Conservation (phyloP, 2,329 filamentous ascomycete genomes). For the Xylaria sp. region DNA sequence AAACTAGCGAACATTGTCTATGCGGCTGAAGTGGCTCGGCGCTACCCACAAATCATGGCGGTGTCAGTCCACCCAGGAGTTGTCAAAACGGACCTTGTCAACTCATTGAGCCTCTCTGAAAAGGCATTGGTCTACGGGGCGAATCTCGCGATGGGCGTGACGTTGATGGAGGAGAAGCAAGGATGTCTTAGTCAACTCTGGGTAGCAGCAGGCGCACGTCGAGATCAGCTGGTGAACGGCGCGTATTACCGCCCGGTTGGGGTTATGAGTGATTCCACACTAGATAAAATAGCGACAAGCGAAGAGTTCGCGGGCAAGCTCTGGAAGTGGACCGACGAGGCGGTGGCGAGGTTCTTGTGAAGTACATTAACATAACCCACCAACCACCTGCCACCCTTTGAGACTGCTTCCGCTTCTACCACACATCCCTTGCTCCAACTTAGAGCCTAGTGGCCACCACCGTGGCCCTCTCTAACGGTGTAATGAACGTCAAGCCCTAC, state of each 20-base stretch:
- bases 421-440: no score
- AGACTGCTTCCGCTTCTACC: no score
- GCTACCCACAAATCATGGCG: constrained; percentile 34
- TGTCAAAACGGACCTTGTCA: constrained; percentile 37
- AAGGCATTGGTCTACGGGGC: constrained; percentile 28
- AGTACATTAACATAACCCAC: no score
- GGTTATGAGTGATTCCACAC: constrained; percentile 28
- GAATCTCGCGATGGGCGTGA: constrained; percentile 23
- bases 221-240: constrained; percentile 40
- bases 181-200: constrained; percentile 50
- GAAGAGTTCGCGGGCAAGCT: constrained; percentile 41
- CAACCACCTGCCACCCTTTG: no score
- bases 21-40: constrained; percentile 35
- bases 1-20: constrained; percentile 41
- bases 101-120: constrained; percentile 17
- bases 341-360: constrained; percentile 29
- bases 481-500: no score
- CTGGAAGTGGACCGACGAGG: constrained; percentile 46
- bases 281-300: constrained; percentile 37
- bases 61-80: constrained; percentile 40
- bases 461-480: no score
- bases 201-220: constrained; percentile 42
- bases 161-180: constrained; percentile 39
- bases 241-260: constrained; percentile 48
- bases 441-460: no score